Base-by-base conservation (phyloP, 2,329 filamentous ascomycete species). In the Botryotinia narcissicola region DNA sequence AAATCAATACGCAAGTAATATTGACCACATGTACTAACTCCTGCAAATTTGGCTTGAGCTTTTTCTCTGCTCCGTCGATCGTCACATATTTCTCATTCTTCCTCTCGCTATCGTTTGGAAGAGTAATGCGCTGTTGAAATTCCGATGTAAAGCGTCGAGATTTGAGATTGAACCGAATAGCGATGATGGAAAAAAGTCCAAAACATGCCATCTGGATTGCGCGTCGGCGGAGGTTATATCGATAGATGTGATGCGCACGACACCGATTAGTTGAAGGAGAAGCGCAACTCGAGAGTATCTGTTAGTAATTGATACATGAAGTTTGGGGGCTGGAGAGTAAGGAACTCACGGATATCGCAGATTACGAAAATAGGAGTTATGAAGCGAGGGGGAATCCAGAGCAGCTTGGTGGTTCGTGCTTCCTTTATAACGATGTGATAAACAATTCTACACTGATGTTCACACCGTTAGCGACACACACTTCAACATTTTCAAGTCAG, bases 301-400 rank as follows among this genome's bases (percentile, higher is more conserved):
- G 9, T 51, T 51, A n/a, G 48, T 51, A 10, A n/a, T 51, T n/a
- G 48, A 14, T n/a, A 51, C 10, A 51, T 51, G 10, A 6, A n/a
- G 4, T 12, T 51, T n/a, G 48, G 4, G 22, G 22, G 10, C 3
- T n/a, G 0, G 4, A 51, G 0, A 14, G 4, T 6, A 12, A n/a
- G 48, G 1, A 6, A 14, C 25, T 51, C 1, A n/a, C 48, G 22
- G 22, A 51, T n/a, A 1, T 51, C 25, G 48, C 22, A 14, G 22
- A n/a, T 6, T 51, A 51, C 48, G 25, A 14, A 51, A 51, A 51
- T n/a, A n/a, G 10, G 48, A 12, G 25, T n/a, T 14, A 51, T n/a
- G 48, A 51, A 51, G 10, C 25, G 48, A 51, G 22, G 48, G 10
- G 25, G 48, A 4, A 14, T 51, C 48, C 48, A 51, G 48, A 51